Conservation (phyloP, 495 filamentous ascomycete genomes). For the Trypethelium eluteriae region DNA sequence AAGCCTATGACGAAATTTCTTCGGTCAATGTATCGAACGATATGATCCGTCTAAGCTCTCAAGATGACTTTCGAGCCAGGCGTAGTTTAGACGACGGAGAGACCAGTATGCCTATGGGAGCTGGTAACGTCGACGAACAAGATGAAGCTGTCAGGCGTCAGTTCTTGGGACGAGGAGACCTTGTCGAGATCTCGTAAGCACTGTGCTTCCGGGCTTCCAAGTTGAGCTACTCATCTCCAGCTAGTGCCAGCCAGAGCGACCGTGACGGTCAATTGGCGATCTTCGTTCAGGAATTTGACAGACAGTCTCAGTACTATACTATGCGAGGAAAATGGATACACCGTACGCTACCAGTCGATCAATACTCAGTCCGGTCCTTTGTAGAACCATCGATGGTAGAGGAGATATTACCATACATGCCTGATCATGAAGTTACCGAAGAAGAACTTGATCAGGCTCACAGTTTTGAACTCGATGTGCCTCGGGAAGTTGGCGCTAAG, state of each 20-base stretch:
- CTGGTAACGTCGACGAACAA: conserved; percentile 16
- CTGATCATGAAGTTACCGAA: conserved; percentile 38
- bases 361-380: conserved; percentile 61
- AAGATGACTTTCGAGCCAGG: conserved; percentile 12
- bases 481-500: conserved; percentile 44
- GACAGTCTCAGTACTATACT: conserved; percentile 64
- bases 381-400: conserved; percentile 48
- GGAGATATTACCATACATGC: conserved; percentile 57
- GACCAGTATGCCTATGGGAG: conserved; percentile 11
- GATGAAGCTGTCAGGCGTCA: conserved; percentile 14
- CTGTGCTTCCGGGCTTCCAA: not conserved
- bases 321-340: conserved; percentile 67
- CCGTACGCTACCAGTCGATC: conserved; percentile 37
- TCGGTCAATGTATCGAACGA: conserved; percentile 19
- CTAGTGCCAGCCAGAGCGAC: not conserved
- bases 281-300: conserved; percentile 40
- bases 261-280: not conserved
- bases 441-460: conserved; percentile 42
- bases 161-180: conserved; percentile 58
- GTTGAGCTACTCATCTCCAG: not conserved
- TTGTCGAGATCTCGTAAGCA: conserved; percentile 51
- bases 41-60: conserved; percentile 21
- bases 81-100: conserved; percentile 16
- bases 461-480: conserved; percentile 43
- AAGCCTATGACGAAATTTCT: conserved; percentile 8